Conservation (phyloP, 176 grass and related monocot species). For the Carex cristatella region DNA sequence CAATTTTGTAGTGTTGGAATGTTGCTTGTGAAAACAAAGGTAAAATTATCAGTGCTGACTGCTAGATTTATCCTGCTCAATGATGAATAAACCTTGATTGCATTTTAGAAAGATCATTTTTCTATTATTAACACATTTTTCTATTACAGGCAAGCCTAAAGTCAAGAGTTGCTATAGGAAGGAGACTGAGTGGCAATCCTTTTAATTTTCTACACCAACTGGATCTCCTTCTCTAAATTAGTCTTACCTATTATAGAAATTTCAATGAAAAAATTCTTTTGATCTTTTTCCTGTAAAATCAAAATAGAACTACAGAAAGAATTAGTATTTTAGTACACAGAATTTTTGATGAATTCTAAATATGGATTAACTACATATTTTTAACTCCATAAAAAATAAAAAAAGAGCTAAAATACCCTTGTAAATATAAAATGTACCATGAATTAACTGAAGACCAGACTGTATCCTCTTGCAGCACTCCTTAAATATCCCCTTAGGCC, state of each 20-base stretch:
- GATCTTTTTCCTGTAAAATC: not conserved
- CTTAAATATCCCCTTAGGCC: slow-evolving; percentile 89
- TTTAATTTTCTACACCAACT: not conserved
- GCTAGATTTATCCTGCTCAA: not conserved
- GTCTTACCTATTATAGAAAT: not conserved
- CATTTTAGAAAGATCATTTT: not conserved
- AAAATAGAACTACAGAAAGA: not conserved
- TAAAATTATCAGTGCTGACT: not conserved
- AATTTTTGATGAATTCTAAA: slow-evolving; percentile 5
- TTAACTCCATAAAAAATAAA: not conserved
- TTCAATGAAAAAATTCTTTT: not conserved
- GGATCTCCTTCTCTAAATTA: not conserved
- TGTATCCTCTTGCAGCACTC: slow-evolving; percentile 90
- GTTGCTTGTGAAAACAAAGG: not conserved
- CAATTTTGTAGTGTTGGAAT: not conserved
- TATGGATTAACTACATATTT: not conserved
- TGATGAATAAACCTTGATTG: not conserved
- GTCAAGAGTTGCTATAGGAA: not conserved
- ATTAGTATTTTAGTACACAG: not conserved
- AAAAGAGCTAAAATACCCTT: slow-evolving; percentile 10
- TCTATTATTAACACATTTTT: not conserved
- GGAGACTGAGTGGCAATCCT: not conserved
- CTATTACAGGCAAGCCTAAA: not conserved
- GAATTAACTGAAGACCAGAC: slow-evolving; percentile 66
- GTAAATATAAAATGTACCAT: slow-evolving; percentile 46